Conservation (phyloP, 2,329 filamentous ascomycete species). For the Cladosporium sp. region DNA sequence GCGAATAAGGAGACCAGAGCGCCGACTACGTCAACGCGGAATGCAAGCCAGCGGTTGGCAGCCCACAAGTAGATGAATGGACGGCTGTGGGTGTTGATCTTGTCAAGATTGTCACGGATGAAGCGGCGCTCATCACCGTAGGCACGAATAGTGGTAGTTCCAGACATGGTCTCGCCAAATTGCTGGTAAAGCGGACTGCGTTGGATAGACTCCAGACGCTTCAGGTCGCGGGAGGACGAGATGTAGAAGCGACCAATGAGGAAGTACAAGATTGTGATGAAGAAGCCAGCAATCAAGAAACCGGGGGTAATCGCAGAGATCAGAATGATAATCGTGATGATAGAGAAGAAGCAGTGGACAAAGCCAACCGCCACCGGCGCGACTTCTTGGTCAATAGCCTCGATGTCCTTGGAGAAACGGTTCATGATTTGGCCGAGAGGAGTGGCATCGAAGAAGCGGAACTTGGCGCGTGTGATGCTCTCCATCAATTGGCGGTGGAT, state of each 20-base stretch:
- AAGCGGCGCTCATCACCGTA: slow-evolving; percentile 94
- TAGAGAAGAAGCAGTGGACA: slow-evolving; percentile 64
- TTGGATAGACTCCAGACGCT: slow-evolving; percentile 90
- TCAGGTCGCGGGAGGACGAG: slow-evolving; percentile 88
- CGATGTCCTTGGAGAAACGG: slow-evolving; percentile 95
- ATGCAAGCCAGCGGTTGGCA: slow-evolving; percentile 92
- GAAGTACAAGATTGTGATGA: slow-evolving; percentile 82
- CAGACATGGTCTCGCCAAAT: slow-evolving; percentile 91
- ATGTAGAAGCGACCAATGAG: slow-evolving; percentile 86
- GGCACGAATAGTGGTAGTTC: slow-evolving; percentile 94
- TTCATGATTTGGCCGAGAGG: slow-evolving; percentile 97
- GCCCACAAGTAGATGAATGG: slow-evolving; percentile 98
- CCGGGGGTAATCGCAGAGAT: slow-evolving; percentile 87
- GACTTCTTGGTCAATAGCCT: slow-evolving; percentile 93
- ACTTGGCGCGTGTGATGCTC: slow-evolving; percentile 82
- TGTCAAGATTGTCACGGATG: slow-evolving; percentile 82
- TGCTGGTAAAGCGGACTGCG: slow-evolving; percentile 95
- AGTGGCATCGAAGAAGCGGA: slow-evolving; percentile 97
- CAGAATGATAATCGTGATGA: slow-evolving; percentile 81
- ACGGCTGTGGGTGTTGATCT: slow-evolving; percentile 86
- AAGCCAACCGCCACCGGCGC: slow-evolving; percentile 84
- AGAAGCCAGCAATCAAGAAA: slow-evolving; percentile 81
- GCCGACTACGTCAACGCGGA: slow-evolving; percentile 86
- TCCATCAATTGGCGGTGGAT: slow-evolving; percentile 79
- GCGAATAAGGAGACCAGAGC: slow-evolving; percentile 92